Conservation (phyloP, 345 rosid genomes). For the Fremontodendron californicum region DNA sequence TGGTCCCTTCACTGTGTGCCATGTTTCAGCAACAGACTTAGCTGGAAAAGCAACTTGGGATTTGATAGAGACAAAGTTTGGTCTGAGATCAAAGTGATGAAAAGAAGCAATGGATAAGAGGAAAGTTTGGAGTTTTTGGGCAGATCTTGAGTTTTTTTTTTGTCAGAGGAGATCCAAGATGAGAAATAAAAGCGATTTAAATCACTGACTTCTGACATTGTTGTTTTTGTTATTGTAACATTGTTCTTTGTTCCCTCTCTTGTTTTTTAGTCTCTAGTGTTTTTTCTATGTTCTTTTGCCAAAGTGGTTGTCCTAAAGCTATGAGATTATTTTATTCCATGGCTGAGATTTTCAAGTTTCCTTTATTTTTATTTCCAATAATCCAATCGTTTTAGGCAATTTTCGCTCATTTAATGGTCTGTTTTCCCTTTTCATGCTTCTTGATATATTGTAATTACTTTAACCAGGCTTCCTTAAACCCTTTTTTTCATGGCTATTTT, state of each 20-base stretch:
- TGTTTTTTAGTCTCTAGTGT: not conserved
- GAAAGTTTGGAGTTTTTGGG: slow-evolving; percentile 24
- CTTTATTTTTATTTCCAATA: slow-evolving; percentile 11
- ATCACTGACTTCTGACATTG: slow-evolving; percentile 37
- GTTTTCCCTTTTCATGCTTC: not conserved
- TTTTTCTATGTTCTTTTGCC: slow-evolving; percentile 9
- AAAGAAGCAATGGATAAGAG: slow-evolving; percentile 36
- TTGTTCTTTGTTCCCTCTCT: slow-evolving; percentile 6
- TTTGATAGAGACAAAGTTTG: slow-evolving; percentile 29
- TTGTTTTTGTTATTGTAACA: slow-evolving; percentile 19
- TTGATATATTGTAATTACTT: not conserved
- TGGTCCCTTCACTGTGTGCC: slow-evolving; percentile 31
- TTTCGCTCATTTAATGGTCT: not conserved
- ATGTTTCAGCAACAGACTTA: slow-evolving; percentile 38
- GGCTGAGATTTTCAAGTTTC: slow-evolving; percentile 19
- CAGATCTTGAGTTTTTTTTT: slow-evolving; percentile 38
- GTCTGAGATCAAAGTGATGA: slow-evolving; percentile 36
- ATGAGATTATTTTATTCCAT: slow-evolving; percentile 9
- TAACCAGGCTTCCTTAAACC: not conserved
- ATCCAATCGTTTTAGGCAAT: slow-evolving; percentile 23
- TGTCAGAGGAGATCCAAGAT: slow-evolving; percentile 45
- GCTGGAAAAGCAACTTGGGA: slow-evolving; percentile 45
- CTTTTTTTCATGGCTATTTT: not conserved
- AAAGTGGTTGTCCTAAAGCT: not conserved
- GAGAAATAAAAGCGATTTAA: slow-evolving; percentile 25